Conservation (phyloP, 768 basidiomycete species). For the Cyclocybe cylindracea region DNA sequence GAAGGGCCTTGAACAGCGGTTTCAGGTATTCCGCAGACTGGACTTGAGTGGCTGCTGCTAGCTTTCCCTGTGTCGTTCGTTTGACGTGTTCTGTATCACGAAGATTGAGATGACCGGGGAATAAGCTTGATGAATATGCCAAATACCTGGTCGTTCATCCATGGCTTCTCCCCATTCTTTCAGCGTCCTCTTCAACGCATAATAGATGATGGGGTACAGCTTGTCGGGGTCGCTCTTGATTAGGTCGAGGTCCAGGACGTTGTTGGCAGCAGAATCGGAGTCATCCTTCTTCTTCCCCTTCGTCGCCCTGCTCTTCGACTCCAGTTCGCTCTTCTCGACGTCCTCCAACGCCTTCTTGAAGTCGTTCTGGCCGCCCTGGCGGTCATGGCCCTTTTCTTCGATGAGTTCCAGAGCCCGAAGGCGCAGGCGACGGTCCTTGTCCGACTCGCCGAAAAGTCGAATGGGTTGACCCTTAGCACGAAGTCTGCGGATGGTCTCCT, state of each 20-base stretch:
- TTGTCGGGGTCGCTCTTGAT: conserved; percentile 93
- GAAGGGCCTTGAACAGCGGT: conserved; percentile 89
- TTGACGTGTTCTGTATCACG: conserved; percentile 70
- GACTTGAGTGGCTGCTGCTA: conserved; percentile 93
- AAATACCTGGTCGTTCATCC: conserved; percentile 85
- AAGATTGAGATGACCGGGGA: background rate
- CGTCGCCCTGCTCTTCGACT: conserved; percentile 57
- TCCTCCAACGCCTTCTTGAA: conserved; percentile 90
- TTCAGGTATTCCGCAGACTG: conserved; percentile 97
- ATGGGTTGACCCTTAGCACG: conserved; percentile 93
- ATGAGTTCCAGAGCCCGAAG: conserved; percentile 93
- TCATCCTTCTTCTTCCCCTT: conserved; percentile 70
- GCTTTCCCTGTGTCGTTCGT: conserved; percentile 86
- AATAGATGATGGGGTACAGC: conserved; percentile 95
- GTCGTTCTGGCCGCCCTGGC: conserved; percentile 89
- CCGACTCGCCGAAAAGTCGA: conserved; percentile 90
- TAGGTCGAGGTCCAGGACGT: conserved; percentile 75
- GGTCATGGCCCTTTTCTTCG: conserved; percentile 83
- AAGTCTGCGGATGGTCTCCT: conserved; percentile 87
- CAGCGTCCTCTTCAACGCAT: conserved; percentile 86
- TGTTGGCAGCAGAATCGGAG: conserved; percentile 50
- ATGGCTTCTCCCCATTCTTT: conserved; percentile 98
- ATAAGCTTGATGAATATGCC: background rate
- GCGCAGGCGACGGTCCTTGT: conserved; percentile 89
- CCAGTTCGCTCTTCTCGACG: conserved; percentile 77